phyloP scores from a whole-genome alignment of 345 rosid species.

The Streptanthus diversifolius region DNA sequence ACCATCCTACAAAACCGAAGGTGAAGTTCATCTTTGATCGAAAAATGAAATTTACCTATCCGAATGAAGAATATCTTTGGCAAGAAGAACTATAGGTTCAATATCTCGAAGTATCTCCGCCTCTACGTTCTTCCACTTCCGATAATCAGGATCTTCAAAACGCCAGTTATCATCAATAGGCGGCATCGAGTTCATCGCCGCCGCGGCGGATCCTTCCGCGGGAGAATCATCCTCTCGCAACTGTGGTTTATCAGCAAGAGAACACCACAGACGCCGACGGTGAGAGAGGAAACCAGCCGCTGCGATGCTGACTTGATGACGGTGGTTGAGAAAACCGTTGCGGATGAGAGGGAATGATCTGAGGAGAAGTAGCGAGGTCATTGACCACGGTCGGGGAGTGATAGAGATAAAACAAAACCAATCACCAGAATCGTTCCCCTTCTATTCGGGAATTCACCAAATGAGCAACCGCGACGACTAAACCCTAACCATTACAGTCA shows the following conservation, averaged over 20 bases:
- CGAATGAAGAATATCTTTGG: slow-evolving; percentile 82
- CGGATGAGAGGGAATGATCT: slow-evolving; percentile 47
- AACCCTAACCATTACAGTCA: slow-evolving; percentile 1
- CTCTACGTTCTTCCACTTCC: slow-evolving; percentile 76
- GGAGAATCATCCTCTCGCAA: slow-evolving; percentile 37
- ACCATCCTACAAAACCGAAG: background rate
- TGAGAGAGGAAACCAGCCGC: slow-evolving; percentile 33
- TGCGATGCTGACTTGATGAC: slow-evolving; percentile 21
- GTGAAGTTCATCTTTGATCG: background rate
- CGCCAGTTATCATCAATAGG: slow-evolving; percentile 37
- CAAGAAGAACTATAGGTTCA: slow-evolving; percentile 45
- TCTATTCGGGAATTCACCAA: background rate
- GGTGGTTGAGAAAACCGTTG: slow-evolving; percentile 35
- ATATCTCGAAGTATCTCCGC: slow-evolving; percentile 66
- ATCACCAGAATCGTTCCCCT: background rate
- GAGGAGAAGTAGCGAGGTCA: slow-evolving; percentile 56
- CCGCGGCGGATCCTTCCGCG: slow-evolving; percentile 29
- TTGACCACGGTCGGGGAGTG: slow-evolving; percentile 10
- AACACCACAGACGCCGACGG: slow-evolving; percentile 35
- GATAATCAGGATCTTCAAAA: slow-evolving; percentile 63
- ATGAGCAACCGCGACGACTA: background rate
- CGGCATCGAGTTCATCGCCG: slow-evolving; percentile 31
- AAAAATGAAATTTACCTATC: slow-evolving; percentile 39
- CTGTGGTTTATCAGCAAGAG: slow-evolving; percentile 39
- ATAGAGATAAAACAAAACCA: background rate